These are phyloP conservation scores for Aristolochia californica DNA, from an alignment of 164 flowering plant species.

Conservation along the genomic window DNA sequence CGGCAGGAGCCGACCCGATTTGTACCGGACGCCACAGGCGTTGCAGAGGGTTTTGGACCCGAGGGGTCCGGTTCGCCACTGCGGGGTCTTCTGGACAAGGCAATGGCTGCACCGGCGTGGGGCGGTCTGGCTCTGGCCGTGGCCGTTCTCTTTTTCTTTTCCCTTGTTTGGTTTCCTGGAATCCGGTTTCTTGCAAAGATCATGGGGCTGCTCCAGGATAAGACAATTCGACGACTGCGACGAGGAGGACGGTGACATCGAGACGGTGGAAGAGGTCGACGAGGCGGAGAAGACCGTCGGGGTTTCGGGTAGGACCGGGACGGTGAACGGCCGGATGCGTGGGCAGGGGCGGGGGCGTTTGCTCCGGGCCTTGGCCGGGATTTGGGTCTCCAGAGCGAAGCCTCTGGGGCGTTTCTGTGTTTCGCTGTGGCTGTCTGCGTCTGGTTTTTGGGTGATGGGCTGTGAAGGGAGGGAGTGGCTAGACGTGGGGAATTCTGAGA, in stretches of 20 bases:
- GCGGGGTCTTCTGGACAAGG: constrained; percentile 75
- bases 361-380: constrained; percentile 53
- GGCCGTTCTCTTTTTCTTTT: constrained; percentile 20
- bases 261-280: constrained; percentile 14
- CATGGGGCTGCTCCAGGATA: constrained; percentile 16
- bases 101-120: constrained; percentile 67
- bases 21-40: constrained; percentile 88
- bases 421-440: neutral
- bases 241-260: no score
- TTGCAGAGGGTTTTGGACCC: constrained; percentile 87
- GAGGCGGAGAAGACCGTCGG: constrained; percentile 3
- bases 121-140: constrained; percentile 10
- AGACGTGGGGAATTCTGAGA: constrained; percentile 29
- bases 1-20: constrained; percentile 81
- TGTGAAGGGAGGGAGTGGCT: neutral
- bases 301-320: no score
- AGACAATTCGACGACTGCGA: constrained; percentile 25
- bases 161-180: constrained; percentile 21
- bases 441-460: constrained; percentile 3
- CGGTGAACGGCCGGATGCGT: constrained; percentile 19
- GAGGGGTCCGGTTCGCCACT: constrained; percentile 85
- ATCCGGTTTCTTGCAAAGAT: neutral
- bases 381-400: constrained; percentile 9
- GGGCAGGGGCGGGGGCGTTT: constrained; percentile 31
- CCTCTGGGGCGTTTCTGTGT: constrained; percentile 2